Evolutionary conservation across 2,329 filamentous ascomycete genomes (phyloP), one percentile per base, ranked within the genome.

Genomic region (Falciphora oryzae): DNA sequence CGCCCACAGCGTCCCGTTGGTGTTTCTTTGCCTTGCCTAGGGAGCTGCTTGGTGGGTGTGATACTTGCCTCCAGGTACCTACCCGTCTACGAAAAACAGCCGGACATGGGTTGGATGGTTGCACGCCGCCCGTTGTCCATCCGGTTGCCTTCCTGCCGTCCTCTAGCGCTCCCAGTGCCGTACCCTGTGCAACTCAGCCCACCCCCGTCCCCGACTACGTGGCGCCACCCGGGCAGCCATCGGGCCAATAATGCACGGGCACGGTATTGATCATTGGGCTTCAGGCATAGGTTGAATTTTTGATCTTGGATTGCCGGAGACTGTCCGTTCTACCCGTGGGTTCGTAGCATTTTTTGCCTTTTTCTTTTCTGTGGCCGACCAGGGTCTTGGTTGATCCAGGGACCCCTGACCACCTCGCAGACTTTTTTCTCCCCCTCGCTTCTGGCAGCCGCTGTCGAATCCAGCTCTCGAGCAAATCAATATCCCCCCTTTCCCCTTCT

Each of bases 191-290:
- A 58, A 28, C 27, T 58, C 25, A 29, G 32, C 11, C 28, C 57
- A 31, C 27, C 5, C 57, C 57, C 57, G 16, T 60, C 22, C 3
- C 31, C n/a, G 58, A 25, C 18, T 53, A 60, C 58, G 58, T 60
- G 58, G 58, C 58, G 58, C 58, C 58, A 60, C 16, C 31, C 58
- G 27, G 22, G 6, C 31, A 18, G 6, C 10, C 14, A 31, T 35
- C 57, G 58, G 58, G 58, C 58, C 58, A 60, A 60, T 60, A 16
- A 25, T 18, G 29, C 58, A 5, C 58, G n/a, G 31, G 58, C 58
- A 31, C 31, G 58, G n/a, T 35, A 60, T 60, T 60, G 58, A 60
- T 60, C 58, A 38, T n/a, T 31, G 58, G n/a, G 58, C 58, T 60
- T n/a, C 13, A 38, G 44, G 22, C 44, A 53, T 53, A n/a, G 44